Evolutionary conservation across 495 filamentous ascomycete genomes (phyloP).

Genomic region (Tricharina praecox): DNA sequence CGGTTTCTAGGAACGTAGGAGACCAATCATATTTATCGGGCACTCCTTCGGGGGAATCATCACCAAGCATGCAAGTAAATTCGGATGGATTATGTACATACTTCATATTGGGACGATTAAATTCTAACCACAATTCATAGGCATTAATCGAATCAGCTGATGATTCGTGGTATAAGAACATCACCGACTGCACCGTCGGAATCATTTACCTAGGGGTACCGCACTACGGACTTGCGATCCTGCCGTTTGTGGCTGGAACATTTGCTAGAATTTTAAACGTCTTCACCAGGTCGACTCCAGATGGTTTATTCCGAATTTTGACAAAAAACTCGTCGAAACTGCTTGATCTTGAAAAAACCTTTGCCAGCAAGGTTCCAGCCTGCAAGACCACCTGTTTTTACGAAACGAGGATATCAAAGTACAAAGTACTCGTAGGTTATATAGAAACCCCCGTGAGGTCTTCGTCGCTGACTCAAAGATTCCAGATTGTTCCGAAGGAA

Average conservation of each 20-base stretch:
- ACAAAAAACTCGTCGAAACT: background rate
- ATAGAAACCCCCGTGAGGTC: background rate
- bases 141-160: no score
- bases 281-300: background rate
- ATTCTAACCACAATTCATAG: no score
- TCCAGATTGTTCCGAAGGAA: background rate
- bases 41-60: constrained; percentile 11
- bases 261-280: background rate
- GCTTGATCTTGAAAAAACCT: background rate
- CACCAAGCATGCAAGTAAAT: background rate
- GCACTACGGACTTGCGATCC: background rate
- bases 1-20: constrained; percentile 3
- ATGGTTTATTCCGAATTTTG: background rate
- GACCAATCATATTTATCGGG: constrained; percentile 9
- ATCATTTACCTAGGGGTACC: background rate
- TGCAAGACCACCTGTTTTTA: background rate
- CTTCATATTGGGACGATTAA: background rate
- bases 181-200: background rate
- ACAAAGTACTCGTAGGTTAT: background rate
- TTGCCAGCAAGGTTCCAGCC: background rate
- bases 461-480: background rate
- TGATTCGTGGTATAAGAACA: no score
- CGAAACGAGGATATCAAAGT: background rate
- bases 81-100: background rate
- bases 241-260: background rate